Evolutionary conservation across 1,139 yeast species (phyloP).

Genomic region (Pichia sorboxylosa): DNA sequence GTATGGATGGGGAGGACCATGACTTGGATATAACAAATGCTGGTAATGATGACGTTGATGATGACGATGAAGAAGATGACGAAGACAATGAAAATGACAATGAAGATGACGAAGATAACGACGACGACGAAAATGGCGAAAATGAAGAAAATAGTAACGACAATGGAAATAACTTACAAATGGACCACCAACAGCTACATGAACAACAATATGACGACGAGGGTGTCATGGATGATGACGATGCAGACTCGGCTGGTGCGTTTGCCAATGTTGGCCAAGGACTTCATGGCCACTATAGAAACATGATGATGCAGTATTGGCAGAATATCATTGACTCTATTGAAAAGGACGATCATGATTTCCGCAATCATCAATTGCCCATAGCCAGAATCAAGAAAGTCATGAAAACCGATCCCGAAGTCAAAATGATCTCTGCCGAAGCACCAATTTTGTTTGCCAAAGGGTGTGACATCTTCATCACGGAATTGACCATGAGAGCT

Average conservation of each 20-base stretch:
- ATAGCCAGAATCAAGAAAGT: slow-evolving; percentile 90
- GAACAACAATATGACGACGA: slow-evolving; percentile 4
- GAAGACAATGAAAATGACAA: slow-evolving; percentile 2
- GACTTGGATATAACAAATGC: too few relatives aligned
- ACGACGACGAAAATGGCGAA: slow-evolving; percentile 3
- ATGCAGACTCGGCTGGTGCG: slow-evolving; percentile 57
- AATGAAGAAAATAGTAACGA: slow-evolving; percentile 4
- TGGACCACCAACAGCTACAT: too few relatives aligned
- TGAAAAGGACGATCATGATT: slow-evolving; percentile 83
- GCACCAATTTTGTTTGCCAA: slow-evolving; percentile 95
- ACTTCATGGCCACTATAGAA: slow-evolving; percentile 66
- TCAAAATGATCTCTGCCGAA: slow-evolving; percentile 93
- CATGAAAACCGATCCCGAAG: slow-evolving; percentile 97
- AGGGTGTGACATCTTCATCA: slow-evolving; percentile 93
- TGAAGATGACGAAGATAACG: slow-evolving; percentile 2
- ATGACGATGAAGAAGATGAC: slow-evolving; percentile 7
- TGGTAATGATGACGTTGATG: background rate
- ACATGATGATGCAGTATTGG: slow-evolving; percentile 93
- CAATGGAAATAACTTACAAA: too few relatives aligned
- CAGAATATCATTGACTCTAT: slow-evolving; percentile 87
- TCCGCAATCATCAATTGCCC: slow-evolving; percentile 88
- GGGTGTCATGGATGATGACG: slow-evolving; percentile 4
- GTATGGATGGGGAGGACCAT: background rate
- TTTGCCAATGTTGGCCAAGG: slow-evolving; percentile 94
- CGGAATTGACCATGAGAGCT: slow-evolving; percentile 95